Base-by-base conservation (phyloP, 257 asterid genomes). In the Buddleja alternifolia region DNA sequence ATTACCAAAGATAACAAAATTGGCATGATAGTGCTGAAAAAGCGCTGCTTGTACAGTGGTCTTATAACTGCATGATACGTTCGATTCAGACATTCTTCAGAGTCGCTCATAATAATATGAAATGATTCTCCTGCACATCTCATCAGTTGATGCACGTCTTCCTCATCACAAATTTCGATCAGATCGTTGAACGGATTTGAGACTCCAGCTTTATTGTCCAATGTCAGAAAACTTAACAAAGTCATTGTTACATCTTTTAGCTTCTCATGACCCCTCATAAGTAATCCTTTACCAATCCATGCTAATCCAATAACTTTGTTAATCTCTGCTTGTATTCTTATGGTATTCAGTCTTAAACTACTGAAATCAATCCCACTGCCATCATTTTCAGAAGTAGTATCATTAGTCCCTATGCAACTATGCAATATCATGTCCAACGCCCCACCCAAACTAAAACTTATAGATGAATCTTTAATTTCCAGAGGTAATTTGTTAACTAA, bases 1-100 rank as follows among this genome's bases (percentile, higher is more conserved):
- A 75, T 63, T 56, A 86, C 60, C 67, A 86, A 66, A 44, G 93
- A 81, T 54, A 75, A 73, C 64, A 91, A 74, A 61, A 94, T 83
- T 36, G 97, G 97, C 81, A 80, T 64, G 74, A 91, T 58, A 20
- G 78, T 87, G 82, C 80, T 94, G 83, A 82, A 94, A 78, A 91
- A 87, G 0, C 97, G 94, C 66, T 94, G 99, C 91, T 94, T 94
- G 80, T 91, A 89, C 74, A 94, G 96, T 45, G 97, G 99, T 23
- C 95, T 86, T 21, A 89, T 63, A 21, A 63, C 78, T 54, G 97
- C 93, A 82, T 94, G 95, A 71, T 83, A 82, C 21, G 76, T 81
- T 69, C 84, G 88, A 77, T 78, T 89, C 83, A 94, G 80, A 81
- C 97, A 94, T 71, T 78, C 88, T 42, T 70, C 89, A 34, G 97